These are phyloP conservation scores for Coniochaeta hoffmannii DNA, from an alignment of 2,329 filamentous ascomycete genomes.

Conservation along the genomic window DNA sequence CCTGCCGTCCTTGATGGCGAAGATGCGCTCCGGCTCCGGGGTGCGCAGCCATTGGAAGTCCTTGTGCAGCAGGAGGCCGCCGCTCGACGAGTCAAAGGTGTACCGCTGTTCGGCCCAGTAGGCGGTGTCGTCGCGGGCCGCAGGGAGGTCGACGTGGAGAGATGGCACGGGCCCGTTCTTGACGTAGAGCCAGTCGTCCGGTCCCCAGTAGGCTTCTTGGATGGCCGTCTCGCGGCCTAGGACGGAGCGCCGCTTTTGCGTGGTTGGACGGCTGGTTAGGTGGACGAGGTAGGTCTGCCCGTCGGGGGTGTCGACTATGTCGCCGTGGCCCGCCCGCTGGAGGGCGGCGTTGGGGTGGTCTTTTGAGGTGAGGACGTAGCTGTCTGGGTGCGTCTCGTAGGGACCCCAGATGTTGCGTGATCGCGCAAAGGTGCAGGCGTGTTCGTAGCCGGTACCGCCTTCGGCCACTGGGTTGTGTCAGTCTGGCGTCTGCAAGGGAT, in stretches of 20 bases:
- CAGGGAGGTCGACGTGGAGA: constrained; percentile 43
- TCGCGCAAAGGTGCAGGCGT: constrained; percentile 53
- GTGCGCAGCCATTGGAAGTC: constrained; percentile 54
- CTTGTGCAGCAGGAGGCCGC: constrained; percentile 34
- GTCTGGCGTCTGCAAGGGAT: not conserved
- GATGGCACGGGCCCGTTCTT: constrained; percentile 50
- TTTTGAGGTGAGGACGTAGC: constrained; percentile 37
- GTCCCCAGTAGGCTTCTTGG: constrained; percentile 50
- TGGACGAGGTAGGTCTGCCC: constrained; percentile 48
- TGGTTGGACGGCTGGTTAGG: constrained; percentile 41
- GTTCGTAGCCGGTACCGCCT: constrained; percentile 53
- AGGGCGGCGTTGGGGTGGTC: constrained; percentile 25
- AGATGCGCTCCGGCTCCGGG: constrained; percentile 46
- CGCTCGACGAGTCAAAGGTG: constrained; percentile 35
- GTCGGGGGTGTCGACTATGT: constrained; percentile 45
- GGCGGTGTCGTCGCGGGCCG: constrained; percentile 32
- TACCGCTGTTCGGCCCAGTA: constrained; percentile 46
- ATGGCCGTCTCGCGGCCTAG: constrained; percentile 49
- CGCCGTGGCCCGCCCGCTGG: constrained; percentile 46
- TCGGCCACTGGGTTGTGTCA: constrained; percentile 32
- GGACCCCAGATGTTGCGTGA: constrained; percentile 48
- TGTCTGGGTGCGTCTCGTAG: constrained; percentile 52
- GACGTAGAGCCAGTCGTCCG: constrained; percentile 56
- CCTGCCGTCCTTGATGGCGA: constrained; percentile 28
- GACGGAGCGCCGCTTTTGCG: constrained; percentile 43